Conservation (phyloP, 2,329 filamentous ascomycete genomes). For the Pseudocercospora vitis region DNA sequence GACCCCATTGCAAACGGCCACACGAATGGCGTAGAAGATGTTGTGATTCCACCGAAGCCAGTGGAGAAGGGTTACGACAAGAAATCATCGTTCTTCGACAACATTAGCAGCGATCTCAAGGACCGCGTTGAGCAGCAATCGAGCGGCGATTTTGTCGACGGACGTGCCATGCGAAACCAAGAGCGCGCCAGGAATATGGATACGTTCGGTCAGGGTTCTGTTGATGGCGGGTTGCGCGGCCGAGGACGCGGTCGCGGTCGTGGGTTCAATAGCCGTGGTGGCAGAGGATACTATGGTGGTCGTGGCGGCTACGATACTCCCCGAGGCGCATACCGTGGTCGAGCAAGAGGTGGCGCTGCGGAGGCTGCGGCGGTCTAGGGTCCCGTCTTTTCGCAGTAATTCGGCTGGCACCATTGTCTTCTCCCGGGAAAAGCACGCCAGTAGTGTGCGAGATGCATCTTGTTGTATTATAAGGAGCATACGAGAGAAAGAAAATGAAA, state of each 20-base stretch:
- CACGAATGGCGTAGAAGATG: conserved; percentile 39
- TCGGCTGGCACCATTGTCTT: conserved; percentile 7
- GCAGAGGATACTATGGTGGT: not conserved
- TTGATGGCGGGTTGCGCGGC: conserved; percentile 72
- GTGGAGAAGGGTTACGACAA: conserved; percentile 73
- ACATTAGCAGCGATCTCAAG: conserved; percentile 91
- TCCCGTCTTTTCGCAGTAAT: conserved; percentile 9
- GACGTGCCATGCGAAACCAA: conserved; percentile 84
- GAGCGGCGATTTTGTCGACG: conserved; percentile 61
- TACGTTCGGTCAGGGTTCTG: conserved; percentile 94
- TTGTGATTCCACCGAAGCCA: conserved; percentile 46
- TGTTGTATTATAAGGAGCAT: conserved; percentile 6
- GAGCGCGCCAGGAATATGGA: conserved; percentile 96
- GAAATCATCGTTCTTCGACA: conserved; percentile 90
- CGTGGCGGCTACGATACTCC: conserved; percentile 17
- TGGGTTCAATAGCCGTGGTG: conserved; percentile 59
- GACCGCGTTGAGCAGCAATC: conserved; percentile 66
- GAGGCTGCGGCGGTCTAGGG: conserved; percentile 22
- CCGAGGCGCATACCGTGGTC: conserved; percentile 19
- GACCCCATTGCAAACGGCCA: conserved; percentile 31
- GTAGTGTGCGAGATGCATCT: not conserved
- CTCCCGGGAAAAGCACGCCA: conserved; percentile 3
- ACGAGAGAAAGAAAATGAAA: conserved; percentile 10
- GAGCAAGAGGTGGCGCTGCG: conserved; percentile 24
- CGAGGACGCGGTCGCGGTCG: conserved; percentile 79